A percentile compares a stretch with the other conserved stretches of the same genome.
Conservation (phyloP, 805 yeast genomes). For the Sugiyamaella floridensis region DNA sequence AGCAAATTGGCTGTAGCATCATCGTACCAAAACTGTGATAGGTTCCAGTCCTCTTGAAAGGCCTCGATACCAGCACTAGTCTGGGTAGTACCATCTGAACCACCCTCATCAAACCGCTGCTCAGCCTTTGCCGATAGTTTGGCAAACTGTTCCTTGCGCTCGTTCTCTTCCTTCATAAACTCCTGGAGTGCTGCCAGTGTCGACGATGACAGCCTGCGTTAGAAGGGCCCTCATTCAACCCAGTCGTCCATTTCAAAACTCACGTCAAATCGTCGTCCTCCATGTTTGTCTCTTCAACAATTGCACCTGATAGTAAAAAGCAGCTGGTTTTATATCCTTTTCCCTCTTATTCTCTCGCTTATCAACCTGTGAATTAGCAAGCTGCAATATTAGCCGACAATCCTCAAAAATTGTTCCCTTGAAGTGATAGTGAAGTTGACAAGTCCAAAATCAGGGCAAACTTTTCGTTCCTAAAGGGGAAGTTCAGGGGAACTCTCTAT, state of each 20-base stretch:
- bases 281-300: not conserved
- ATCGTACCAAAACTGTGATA: conserved; percentile 83
- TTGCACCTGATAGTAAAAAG: not conserved
- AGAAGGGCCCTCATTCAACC: conserved; percentile 25
- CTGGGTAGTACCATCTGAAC: conserved; percentile 19
- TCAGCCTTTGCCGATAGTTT: conserved; percentile 52
- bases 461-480: not conserved
- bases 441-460: not conserved
- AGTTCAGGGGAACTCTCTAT: not conserved
- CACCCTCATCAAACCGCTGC: conserved; percentile 37
- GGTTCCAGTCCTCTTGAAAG: conserved; percentile 89
- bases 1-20: conserved; percentile 63
- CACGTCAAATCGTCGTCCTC: conserved; percentile 3
- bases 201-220: conserved; percentile 36
- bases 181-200: conserved; percentile 53
- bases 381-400: not conserved
- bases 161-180: conserved; percentile 58
- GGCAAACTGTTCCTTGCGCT: conserved; percentile 49
- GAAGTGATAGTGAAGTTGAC: not conserved
- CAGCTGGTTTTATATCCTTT: not conserved
- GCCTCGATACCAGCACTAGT: conserved; percentile 45
- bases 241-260: not conserved
- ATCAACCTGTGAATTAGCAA: not conserved
- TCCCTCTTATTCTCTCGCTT: too few species aligned
- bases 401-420: not conserved